phyloP scores from a whole-genome alignment of 73 alveolate genomes.

The Loxodes magnus region DNA sequence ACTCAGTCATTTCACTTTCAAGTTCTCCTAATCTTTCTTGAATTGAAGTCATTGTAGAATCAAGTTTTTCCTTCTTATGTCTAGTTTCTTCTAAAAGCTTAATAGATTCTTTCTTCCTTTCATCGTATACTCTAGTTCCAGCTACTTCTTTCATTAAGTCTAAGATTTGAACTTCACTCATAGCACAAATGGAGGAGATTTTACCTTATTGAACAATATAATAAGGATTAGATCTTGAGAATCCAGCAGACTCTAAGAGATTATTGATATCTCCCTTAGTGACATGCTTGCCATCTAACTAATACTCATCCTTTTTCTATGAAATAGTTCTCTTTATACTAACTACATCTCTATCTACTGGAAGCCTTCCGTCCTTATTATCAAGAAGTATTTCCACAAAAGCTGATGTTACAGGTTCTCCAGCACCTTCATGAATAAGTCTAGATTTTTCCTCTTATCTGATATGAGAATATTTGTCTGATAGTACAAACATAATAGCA shows the following conservation, averaged over 20 bases:
- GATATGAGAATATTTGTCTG: slow-evolving; percentile 48
- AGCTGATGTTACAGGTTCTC: slow-evolving; percentile 28
- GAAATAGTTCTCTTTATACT: slow-evolving; percentile 45
- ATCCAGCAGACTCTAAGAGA: slow-evolving; percentile 71
- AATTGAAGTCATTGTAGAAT: slow-evolving; percentile 31
- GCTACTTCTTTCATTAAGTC: slow-evolving; percentile 64
- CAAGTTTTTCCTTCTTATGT: slow-evolving; percentile 40
- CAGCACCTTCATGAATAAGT: slow-evolving; percentile 53
- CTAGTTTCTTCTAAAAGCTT: slow-evolving; percentile 52
- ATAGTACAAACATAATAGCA: slow-evolving; percentile 62
- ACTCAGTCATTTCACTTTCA: slow-evolving; percentile 45
- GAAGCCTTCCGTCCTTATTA: slow-evolving; percentile 46
- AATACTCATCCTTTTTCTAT: slow-evolving; percentile 57
- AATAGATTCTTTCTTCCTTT: slow-evolving; percentile 49
- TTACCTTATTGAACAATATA: slow-evolving; percentile 71
- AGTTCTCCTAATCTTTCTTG: slow-evolving; percentile 41
- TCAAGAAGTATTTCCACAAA: slow-evolving; percentile 64
- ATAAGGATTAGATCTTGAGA: slow-evolving; percentile 51
- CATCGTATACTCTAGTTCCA: slow-evolving; percentile 69
- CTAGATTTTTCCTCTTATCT: slow-evolving; percentile 58
- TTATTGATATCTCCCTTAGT: slow-evolving; percentile 56
- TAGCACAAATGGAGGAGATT: slow-evolving; percentile 44
- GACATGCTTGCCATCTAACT: slow-evolving; percentile 53
- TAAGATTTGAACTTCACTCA: slow-evolving; percentile 59
- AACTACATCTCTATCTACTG: slow-evolving; percentile 50